Base-by-base conservation (phyloP, 2,329 filamentous ascomycete genomes). In the Nigrospora oryzae region DNA sequence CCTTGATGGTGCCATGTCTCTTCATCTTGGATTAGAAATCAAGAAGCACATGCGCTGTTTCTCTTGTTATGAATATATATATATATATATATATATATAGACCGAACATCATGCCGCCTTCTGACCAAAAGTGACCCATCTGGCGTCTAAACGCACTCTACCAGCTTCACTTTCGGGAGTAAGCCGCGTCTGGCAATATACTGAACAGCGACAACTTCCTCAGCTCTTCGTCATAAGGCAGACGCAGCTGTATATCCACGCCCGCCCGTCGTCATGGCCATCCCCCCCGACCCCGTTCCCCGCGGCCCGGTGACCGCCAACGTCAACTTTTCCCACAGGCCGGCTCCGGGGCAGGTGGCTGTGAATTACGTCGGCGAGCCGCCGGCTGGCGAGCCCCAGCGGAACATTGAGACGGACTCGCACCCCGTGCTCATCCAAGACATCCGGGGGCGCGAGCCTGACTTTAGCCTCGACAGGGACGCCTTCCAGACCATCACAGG, bases 391-490 rank as follows among this genome's bases (percentile, higher is more conserved):
- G 57, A 73, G 23, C 79, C 81, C 0, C 74, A 79, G 56, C 74
- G 74, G 51, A 94, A 94, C 72, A 86, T 78, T 63, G 63, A 63
- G 43, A 65, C 71, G 47, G 54, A 63, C 36, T 38, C 61, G 10
- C 70, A 79, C 17, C 59, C 71, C 3, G 77, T 88, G 30, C 58
- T 60, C 5, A 75, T 96, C 55, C 68, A 73, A 49, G 89, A 96
- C 66, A 74, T 90, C 55, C 85, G 89, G 43, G 84, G 83, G 42
- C 71, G 69, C 42, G 88, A 93, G 59, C 58, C 68, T 3, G 66
- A 74, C 15, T 90, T 83, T 65, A 74, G 63, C 8, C 74, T 93
- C 13, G 84, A 91, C 66, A 71, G 70, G 45, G 81, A 90, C 61
- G 87, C 87, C 51, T 95, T 95, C 69, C 71, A 79, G 46, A 69